Conservation (phyloP, 306 rosid genomes). For the Bauhinia variegata region DNA sequence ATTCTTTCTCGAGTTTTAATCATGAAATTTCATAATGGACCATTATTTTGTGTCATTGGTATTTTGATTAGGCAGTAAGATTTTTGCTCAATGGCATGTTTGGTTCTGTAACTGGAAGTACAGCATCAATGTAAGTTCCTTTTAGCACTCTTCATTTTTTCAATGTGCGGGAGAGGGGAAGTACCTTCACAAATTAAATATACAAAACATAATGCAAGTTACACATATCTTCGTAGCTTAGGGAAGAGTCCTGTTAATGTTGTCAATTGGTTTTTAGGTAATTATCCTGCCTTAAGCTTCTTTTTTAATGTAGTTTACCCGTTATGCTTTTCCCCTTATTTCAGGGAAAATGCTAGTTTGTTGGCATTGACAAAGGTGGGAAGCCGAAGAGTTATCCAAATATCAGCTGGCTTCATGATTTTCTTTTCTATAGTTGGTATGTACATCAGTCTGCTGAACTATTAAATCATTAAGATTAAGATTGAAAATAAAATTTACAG, state of each 20-base stretch:
- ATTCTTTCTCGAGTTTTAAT: slow-evolving; percentile 5
- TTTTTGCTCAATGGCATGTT: slow-evolving; percentile 67
- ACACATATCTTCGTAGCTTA: background rate
- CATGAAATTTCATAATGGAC: background rate
- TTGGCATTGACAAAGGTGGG: slow-evolving; percentile 83
- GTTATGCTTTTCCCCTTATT: background rate
- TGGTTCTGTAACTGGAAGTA: slow-evolving; percentile 66
- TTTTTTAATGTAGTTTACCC: background rate
- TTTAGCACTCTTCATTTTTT: background rate
- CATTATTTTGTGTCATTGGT: background rate
- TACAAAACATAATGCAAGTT: too few relatives aligned
- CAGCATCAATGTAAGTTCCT: slow-evolving; percentile 70
- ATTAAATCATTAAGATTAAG: too few relatives aligned
- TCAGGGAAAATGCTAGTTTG: slow-evolving; percentile 78
- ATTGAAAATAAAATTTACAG: too few relatives aligned
- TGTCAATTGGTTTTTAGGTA: too few relatives aligned
- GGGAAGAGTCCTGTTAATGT: background rate
- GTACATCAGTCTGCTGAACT: background rate
- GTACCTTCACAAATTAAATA: background rate
- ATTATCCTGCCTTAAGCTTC: too few relatives aligned
- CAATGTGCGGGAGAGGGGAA: background rate
- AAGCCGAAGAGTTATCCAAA: slow-evolving; percentile 87
- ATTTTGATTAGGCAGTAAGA: slow-evolving; percentile 63
- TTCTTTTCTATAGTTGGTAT: slow-evolving; percentile 83
- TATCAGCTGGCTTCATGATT: slow-evolving; percentile 85